phyloP scores from a whole-genome alignment of 495 filamentous ascomycete species.

The Lichenothelia convexa region DNA sequence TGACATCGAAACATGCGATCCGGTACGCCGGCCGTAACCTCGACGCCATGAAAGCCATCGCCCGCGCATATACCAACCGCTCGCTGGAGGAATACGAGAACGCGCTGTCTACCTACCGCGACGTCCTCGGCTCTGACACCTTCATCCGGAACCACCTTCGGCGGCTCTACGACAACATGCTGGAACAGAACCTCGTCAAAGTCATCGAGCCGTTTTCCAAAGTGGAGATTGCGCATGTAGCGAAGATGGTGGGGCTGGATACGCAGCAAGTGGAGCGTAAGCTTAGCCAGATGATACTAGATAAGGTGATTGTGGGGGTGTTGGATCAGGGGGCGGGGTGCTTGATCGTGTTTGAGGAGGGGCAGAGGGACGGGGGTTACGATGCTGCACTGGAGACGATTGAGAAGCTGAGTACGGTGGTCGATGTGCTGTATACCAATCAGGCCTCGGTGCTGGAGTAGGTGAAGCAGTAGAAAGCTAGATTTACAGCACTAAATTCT shows the following conservation, averaged over 20 bases:
- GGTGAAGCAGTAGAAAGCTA: slow-evolving; percentile 4
- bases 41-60: slow-evolving; percentile 97
- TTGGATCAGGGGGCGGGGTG: slow-evolving; percentile 95
- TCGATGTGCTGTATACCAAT: slow-evolving; percentile 93
- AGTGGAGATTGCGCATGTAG: slow-evolving; percentile 91
- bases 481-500: too few species aligned
- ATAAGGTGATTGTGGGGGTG: slow-evolving; percentile 95
- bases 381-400: slow-evolving; percentile 89
- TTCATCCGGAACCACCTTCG: slow-evolving; percentile 94
- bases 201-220: slow-evolving; percentile 96
- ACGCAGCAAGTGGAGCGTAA: slow-evolving; percentile 95
- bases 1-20: slow-evolving; percentile 85
- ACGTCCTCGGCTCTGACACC: slow-evolving; percentile 75
- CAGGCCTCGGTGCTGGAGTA: slow-evolving; percentile 92
- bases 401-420: slow-evolving; percentile 91
- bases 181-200: slow-evolving; percentile 98
- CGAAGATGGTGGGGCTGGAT: slow-evolving; percentile 90
- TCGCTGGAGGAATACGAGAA: slow-evolving; percentile 92
- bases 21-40: slow-evolving; percentile 88
- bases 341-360: slow-evolving; percentile 92
- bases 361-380: slow-evolving; percentile 78
- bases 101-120: slow-evolving; percentile 71
- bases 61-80: slow-evolving; percentile 82
- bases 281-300: slow-evolving; percentile 95
- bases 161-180: slow-evolving; percentile 89